These are phyloP conservation scores for Typha latifolia DNA, from an alignment of 176 grass and related monocot genomes.

Conservation along the genomic window DNA sequence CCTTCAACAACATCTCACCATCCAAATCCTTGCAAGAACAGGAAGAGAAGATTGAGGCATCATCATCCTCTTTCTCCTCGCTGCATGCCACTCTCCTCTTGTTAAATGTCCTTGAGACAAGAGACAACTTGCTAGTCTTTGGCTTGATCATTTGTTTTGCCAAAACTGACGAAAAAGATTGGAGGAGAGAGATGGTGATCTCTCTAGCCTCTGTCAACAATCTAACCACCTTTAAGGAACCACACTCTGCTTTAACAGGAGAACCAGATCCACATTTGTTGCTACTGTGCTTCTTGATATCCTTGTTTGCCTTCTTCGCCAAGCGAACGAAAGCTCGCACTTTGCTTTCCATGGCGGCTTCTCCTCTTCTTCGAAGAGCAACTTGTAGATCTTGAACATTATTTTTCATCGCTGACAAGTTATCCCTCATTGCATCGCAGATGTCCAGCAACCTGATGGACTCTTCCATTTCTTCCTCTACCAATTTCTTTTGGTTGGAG, in stretches of 20 bases:
- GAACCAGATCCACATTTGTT: slow-evolving; percentile 21
- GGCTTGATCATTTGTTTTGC: slow-evolving; percentile 8
- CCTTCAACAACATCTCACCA: neutral
- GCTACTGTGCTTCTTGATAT: slow-evolving; percentile 35
- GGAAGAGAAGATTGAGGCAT: neutral
- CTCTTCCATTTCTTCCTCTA: slow-evolving; percentile 26
- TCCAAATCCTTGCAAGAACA: neutral
- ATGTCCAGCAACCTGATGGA: slow-evolving; percentile 37
- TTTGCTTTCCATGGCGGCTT: slow-evolving; percentile 15
- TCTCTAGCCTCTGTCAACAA: slow-evolving; percentile 34
- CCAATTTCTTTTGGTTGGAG: slow-evolving; percentile 11
- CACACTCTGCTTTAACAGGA: slow-evolving; percentile 10
- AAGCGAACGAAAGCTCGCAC: slow-evolving; percentile 23
- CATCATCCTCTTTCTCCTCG: slow-evolving; percentile 15
- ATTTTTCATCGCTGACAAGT: slow-evolving; percentile 24
- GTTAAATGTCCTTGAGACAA: slow-evolving; percentile 32
- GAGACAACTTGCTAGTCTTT: slow-evolving; percentile 30
- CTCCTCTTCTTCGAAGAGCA: slow-evolving; percentile 27
- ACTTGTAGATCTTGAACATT: slow-evolving; percentile 28
- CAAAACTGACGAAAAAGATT: slow-evolving; percentile 17
- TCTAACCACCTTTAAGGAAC: slow-evolving; percentile 5
- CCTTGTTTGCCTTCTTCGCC: slow-evolving; percentile 41
- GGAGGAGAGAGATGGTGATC: slow-evolving; percentile 30
- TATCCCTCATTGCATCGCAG: slow-evolving; percentile 37
- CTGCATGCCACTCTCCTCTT: slow-evolving; percentile 27